Conservation (phyloP, 2,329 filamentous ascomycete genomes). For the Escovopsis weberi region DNA sequence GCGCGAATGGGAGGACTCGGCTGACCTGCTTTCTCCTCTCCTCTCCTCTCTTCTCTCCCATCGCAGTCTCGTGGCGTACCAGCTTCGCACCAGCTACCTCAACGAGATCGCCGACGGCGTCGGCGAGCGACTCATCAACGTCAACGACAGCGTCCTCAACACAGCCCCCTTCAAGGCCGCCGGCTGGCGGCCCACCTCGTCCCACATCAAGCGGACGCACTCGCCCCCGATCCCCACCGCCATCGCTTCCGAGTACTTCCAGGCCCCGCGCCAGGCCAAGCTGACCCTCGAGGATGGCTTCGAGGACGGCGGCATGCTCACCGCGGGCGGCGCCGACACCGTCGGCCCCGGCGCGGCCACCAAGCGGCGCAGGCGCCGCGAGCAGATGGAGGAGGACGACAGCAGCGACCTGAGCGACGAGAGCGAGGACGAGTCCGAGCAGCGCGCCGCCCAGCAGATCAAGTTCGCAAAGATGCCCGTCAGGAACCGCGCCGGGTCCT, state of each 20-base stretch:
- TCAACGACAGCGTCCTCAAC: conserved; percentile 67
- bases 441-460: conserved; percentile 74
- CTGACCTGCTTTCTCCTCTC: conserved; percentile 7
- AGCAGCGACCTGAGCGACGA: conserved; percentile 77
- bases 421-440: conserved; percentile 63
- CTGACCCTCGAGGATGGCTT: conserved; percentile 55
- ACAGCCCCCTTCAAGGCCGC: conserved; percentile 70
- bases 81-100: conserved; percentile 67
- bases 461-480: conserved; percentile 95
- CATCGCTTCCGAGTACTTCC: conserved; percentile 72
- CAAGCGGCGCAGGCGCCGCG: conserved; percentile 49
- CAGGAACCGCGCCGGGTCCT: conserved; percentile 72
- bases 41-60: too few species aligned
- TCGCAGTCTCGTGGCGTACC: conserved; percentile 62
- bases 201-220: conserved; percentile 68
- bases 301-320: conserved; percentile 59
- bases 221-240: conserved; percentile 77
- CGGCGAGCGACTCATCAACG: conserved; percentile 67
- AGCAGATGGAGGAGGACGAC: conserved; percentile 72
- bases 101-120: conserved; percentile 71
- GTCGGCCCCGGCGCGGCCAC: conserved; percentile 52
- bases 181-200: conserved; percentile 61
- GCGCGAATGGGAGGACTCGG: background rate
- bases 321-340: conserved; percentile 52
- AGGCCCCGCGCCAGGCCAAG: conserved; percentile 48